Conservation (phyloP, 257 asterid species). For the Scutellaria baicalensis region DNA sequence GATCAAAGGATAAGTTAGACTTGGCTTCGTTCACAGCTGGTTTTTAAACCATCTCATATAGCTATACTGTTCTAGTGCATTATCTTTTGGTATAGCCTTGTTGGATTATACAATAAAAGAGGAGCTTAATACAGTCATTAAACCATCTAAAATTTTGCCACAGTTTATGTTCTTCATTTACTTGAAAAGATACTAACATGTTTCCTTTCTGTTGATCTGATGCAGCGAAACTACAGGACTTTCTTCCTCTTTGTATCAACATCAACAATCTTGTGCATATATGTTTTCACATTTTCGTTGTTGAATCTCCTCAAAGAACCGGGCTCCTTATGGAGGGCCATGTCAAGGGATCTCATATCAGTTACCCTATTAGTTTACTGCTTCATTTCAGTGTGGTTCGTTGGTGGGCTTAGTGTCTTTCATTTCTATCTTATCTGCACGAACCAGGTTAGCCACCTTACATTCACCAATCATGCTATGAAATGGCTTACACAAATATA, state of each 20-base stretch:
- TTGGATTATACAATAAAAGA: not conserved
- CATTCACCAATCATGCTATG: not conserved
- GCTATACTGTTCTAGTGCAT: not conserved
- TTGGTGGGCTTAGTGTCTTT: conserved; percentile 81
- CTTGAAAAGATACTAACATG: not conserved
- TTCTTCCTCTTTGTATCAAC: conserved; percentile 71
- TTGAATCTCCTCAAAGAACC: conserved; percentile 44
- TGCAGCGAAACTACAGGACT: conserved; percentile 87
- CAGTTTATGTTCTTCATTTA: not conserved
- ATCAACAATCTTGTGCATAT: conserved; percentile 65
- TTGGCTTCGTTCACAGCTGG: not conserved
- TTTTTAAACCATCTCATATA: not conserved
- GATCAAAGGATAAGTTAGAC: not conserved
- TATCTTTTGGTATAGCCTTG: not conserved
- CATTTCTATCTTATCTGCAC: conserved; percentile 78
- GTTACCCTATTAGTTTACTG: conserved; percentile 58
- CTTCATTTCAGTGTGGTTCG: conserved; percentile 85
- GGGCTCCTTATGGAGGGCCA: conserved; percentile 41
- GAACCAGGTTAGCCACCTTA: conserved; percentile 56
- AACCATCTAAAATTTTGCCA: not conserved
- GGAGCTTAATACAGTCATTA: not conserved
- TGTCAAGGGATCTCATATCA: conserved; percentile 54
- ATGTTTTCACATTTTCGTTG: conserved; percentile 84
- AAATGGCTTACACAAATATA: not conserved
- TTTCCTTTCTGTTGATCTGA: conserved; percentile 1